Conservation (phyloP, 2,329 filamentous ascomycete genomes). For the Sclerotinia nivalis region DNA sequence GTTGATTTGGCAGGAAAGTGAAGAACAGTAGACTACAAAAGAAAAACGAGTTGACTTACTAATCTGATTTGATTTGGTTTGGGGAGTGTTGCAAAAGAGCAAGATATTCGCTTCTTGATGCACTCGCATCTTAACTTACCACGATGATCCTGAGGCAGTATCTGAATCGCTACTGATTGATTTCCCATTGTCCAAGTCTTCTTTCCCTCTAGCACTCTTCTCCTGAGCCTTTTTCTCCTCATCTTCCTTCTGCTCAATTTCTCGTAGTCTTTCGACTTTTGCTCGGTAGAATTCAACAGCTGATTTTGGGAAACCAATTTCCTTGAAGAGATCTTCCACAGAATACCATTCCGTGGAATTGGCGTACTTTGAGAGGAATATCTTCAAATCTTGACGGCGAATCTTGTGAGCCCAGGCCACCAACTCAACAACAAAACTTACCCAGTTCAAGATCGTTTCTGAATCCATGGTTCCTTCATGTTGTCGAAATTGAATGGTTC, state of each 20-base stretch:
- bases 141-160: neutral
- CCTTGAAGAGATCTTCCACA: neutral
- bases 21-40: neutral
- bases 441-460: slow-evolving; percentile 23
- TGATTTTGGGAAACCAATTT: slow-evolving; percentile 7
- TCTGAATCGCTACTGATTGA: neutral
- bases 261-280: neutral
- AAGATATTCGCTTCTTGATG: neutral
- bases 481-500: slow-evolving; percentile 33
- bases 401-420: slow-evolving; percentile 10
- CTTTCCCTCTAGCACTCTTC: neutral
- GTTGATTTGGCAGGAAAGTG: neutral
- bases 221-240: neutral
- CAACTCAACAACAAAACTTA: slow-evolving; percentile 2
- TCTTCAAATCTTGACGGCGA: neutral
- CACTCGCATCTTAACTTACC: neutral
- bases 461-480: slow-evolving; percentile 30
- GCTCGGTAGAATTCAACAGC: neutral
- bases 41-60: neutral
- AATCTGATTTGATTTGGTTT: neutral
- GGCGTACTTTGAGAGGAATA: neutral
- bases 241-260: neutral
- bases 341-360: neutral
- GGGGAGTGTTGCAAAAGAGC: no score
- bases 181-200: neutral